These are phyloP conservation scores for Trichoderma virens DNA, from an alignment of 495 filamentous ascomycete genomes.

Conservation along the genomic window DNA sequence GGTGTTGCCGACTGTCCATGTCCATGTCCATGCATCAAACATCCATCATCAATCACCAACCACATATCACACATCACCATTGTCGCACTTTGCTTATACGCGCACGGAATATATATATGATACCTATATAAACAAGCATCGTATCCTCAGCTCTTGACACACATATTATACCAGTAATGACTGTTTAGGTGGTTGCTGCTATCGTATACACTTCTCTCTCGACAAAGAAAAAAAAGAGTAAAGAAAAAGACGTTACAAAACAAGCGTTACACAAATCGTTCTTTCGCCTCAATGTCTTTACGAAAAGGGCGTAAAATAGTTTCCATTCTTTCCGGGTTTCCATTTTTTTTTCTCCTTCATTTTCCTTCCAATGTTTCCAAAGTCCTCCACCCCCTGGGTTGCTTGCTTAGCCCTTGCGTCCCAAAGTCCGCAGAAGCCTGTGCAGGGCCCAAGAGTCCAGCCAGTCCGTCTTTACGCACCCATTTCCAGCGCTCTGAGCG, in stretches of 20 bases:
- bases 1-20: background rate
- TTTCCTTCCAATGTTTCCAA: background rate
- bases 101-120: no score
- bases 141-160: background rate
- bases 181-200: slow-evolving; percentile 6
- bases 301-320: background rate
- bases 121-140: no score
- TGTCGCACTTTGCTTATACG: no score
- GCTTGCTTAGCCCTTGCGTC: background rate
- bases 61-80: background rate
- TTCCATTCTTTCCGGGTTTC: background rate
- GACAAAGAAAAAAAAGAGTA: background rate
- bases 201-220: background rate
- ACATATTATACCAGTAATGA: slow-evolving; percentile 4
- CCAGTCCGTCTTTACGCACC: background rate
- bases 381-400: background rate
- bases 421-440: background rate
- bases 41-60: background rate
- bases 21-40: background rate
- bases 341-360: slow-evolving; percentile 1
- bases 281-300: background rate
- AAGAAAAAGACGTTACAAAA: slow-evolving; percentile 2
- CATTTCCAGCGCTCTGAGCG: slow-evolving; percentile 1
- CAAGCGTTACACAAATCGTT: background rate
- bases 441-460: background rate